phyloP scores from a whole-genome alignment of 805 yeast genomes.

The Candida parachauliodes region DNA sequence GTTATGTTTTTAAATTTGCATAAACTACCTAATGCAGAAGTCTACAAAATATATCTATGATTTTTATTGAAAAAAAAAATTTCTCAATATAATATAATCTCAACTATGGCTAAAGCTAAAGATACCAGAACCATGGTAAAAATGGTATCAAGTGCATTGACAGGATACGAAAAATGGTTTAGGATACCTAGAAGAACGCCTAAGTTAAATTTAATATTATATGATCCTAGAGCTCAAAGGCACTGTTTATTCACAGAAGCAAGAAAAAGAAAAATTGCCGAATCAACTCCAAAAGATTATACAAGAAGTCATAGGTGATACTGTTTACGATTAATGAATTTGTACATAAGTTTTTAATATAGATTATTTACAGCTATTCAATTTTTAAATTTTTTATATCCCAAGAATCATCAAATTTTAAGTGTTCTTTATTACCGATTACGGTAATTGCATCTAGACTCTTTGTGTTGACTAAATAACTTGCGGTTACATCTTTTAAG shows the following conservation, averaged over 20 bases:
- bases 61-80: background rate
- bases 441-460: constrained; percentile 32
- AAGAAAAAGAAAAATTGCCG: constrained; percentile 77
- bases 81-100: too few species aligned
- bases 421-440: constrained; percentile 39
- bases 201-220: constrained; percentile 73
- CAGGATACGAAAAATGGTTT: constrained; percentile 82
- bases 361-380: constrained; percentile 2
- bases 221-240: constrained; percentile 82
- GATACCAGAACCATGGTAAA: constrained; percentile 79
- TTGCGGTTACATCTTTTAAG: constrained; percentile 61
- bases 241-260: constrained; percentile 89
- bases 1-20: background rate
- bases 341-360: constrained; percentile 5
- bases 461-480: constrained; percentile 45
- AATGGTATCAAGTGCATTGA: constrained; percentile 82
- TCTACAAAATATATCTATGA: constrained; percentile 4
- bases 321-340: background rate
- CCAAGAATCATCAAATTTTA: constrained; percentile 22
- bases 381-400: constrained; percentile 7
- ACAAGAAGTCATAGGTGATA: constrained; percentile 19
- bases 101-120: constrained; percentile 45
- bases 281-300: constrained; percentile 35
- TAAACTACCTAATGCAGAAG: constrained; percentile 8
- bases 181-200: constrained; percentile 80